A percentile compares a stretch with the other conserved stretches of the same genome.
Conservation (phyloP, 2,329 filamentous ascomycete genomes). For the Botrytis squamosa region DNA sequence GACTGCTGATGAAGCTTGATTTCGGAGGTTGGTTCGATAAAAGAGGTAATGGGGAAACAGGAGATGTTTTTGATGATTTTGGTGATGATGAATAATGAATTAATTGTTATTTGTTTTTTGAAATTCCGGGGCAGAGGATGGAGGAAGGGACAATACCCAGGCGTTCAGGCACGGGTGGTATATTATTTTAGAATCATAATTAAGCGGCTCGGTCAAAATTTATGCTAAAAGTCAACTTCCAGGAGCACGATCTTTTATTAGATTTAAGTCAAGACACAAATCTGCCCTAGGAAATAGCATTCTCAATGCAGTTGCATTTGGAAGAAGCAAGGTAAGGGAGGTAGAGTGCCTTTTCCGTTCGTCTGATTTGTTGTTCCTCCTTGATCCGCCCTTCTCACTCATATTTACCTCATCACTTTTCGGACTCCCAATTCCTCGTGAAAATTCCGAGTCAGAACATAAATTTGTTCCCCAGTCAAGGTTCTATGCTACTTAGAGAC, state of each 20-base stretch:
- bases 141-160: neutral
- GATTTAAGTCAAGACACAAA: neutral
- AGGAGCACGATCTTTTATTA: neutral
- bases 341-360: neutral
- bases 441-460: neutral
- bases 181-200: neutral
- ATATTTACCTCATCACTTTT: neutral
- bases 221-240: neutral
- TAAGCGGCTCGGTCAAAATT: neutral
- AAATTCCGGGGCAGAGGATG: neutral
- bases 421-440: too few species aligned
- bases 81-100: constrained; percentile 25
- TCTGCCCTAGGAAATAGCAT: neutral
- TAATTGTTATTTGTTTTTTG: neutral
- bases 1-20: constrained; percentile 88
- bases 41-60: constrained; percentile 25
- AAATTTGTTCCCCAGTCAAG: neutral
- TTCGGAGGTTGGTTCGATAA: constrained; percentile 41
- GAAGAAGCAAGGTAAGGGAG: neutral
- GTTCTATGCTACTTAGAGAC: neutral
- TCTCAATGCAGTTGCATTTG: neutral
- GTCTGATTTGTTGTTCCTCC: neutral
- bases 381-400: neutral
- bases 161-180: neutral
- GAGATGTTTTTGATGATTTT: constrained; percentile 30